These are phyloP conservation scores for Citrus glauca DNA, from an alignment of 345 rosid species.

Conservation along the genomic window DNA sequence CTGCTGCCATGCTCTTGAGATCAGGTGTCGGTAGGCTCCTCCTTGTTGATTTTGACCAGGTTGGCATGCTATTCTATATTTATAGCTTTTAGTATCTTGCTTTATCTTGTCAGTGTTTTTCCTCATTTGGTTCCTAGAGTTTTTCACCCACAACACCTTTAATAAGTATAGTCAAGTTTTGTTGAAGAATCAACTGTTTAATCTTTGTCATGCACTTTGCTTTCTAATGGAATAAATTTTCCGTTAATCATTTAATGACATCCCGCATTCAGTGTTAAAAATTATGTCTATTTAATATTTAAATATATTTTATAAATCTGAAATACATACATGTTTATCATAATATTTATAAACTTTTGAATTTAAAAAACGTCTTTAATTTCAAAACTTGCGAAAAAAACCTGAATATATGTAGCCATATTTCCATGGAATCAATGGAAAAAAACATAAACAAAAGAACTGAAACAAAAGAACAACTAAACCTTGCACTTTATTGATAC, in stretches of 20 bases:
- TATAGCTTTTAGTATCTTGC: background rate
- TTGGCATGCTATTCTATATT: background rate
- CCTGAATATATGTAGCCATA: too few relatives aligned
- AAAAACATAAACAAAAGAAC: too few relatives aligned
- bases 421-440: too few relatives aligned
- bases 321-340: too few relatives aligned
- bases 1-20: slow-evolving; percentile 92
- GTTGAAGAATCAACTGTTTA: background rate
- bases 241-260: background rate
- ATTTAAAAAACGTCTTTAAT: too few relatives aligned
- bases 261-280: background rate
- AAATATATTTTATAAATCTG: too few relatives aligned
- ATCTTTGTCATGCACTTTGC: background rate
- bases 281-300: too few relatives aligned
- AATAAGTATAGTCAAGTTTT: background rate
- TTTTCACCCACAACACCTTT: background rate
- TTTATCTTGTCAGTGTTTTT: background rate
- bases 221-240: background rate
- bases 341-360: too few relatives aligned
- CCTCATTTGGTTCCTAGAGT: too few relatives aligned
- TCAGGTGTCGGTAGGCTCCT: slow-evolving; percentile 93
- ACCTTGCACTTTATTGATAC: too few relatives aligned
- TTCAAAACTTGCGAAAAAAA: too few relatives aligned
- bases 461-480: too few relatives aligned
- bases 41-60: slow-evolving; percentile 94